These are phyloP conservation scores for Pachysandra terminalis DNA, from an alignment of 164 flowering plant species.

Conservation along the genomic window DNA sequence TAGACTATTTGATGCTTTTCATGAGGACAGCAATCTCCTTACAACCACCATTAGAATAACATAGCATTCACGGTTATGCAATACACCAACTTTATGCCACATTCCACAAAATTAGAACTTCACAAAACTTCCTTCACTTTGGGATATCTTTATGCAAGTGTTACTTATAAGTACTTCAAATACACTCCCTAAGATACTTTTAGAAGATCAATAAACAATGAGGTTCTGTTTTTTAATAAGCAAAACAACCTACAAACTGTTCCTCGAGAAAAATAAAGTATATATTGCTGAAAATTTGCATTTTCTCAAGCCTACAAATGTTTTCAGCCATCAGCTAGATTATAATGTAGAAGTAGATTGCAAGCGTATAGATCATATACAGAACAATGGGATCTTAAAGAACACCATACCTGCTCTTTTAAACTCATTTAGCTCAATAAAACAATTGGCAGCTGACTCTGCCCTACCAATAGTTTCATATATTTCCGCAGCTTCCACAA, in stretches of 20 bases:
- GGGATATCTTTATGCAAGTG: too few species aligned
- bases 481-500: constrained; percentile 57
- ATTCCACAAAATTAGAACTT: too few species aligned
- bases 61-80: neutral
- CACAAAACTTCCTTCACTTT: too few species aligned
- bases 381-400: neutral
- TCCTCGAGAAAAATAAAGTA: neutral
- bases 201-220: neutral
- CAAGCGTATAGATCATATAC: too few species aligned
- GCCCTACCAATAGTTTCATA: constrained; percentile 55
- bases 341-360: too few species aligned
- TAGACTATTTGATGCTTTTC: neutral
- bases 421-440: constrained; percentile 40
- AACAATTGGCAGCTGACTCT: constrained; percentile 68
- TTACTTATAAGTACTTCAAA: too few species aligned
- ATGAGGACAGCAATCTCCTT: neutral
- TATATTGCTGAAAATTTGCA: neutral
- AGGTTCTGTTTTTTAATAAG: neutral
- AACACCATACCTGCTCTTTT: constrained; percentile 50
- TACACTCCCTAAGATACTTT: too few species aligned
- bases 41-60: neutral
- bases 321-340: neutral
- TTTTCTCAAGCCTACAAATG: neutral
- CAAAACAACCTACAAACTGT: too few species aligned
- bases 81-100: too few species aligned